Conservation (phyloP, 176 grass and related monocot species). For the Otatea glauca region DNA sequence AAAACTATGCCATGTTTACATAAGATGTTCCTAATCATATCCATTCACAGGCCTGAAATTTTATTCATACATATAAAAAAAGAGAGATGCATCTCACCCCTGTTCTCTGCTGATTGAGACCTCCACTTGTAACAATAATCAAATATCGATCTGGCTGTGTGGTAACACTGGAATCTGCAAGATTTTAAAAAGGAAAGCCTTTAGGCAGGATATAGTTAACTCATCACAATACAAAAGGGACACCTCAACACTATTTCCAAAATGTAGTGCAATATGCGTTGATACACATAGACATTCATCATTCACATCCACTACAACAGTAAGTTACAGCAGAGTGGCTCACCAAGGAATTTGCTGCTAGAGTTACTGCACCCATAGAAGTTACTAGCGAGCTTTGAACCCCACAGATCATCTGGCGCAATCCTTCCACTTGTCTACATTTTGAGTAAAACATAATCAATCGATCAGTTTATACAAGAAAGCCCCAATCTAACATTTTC, state of each 20-base stretch:
- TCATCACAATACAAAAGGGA: not conserved
- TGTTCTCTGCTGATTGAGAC: too few species aligned
- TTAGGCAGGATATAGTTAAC: not conserved
- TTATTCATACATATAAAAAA: too few species aligned
- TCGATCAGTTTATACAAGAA: not conserved
- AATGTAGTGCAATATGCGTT: not conserved
- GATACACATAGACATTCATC: not conserved
- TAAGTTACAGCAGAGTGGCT: not conserved
- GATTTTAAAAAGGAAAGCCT: conserved; percentile 6
- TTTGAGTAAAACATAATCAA: too few species aligned
- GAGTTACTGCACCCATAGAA: too few species aligned
- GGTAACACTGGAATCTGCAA: not conserved
- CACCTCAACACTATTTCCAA: not conserved
- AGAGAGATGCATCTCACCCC: too few species aligned
- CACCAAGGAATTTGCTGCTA: too few species aligned
- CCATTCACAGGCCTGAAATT: not conserved
- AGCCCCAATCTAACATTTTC: conserved; percentile 19
- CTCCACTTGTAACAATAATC: too few species aligned
- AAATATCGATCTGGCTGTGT: too few species aligned
- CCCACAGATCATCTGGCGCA: too few species aligned
- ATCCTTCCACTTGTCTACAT: too few species aligned
- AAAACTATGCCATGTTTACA: not conserved
- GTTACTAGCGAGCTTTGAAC: too few species aligned
- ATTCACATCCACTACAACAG: conserved; percentile 1
- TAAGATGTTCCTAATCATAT: conserved; percentile 7